Evolutionary conservation across 2,329 filamentous ascomycete genomes (phyloP), one percentile per base, ranked within the genome.

Genomic region (Purpureocillium lavendulum): DNA sequence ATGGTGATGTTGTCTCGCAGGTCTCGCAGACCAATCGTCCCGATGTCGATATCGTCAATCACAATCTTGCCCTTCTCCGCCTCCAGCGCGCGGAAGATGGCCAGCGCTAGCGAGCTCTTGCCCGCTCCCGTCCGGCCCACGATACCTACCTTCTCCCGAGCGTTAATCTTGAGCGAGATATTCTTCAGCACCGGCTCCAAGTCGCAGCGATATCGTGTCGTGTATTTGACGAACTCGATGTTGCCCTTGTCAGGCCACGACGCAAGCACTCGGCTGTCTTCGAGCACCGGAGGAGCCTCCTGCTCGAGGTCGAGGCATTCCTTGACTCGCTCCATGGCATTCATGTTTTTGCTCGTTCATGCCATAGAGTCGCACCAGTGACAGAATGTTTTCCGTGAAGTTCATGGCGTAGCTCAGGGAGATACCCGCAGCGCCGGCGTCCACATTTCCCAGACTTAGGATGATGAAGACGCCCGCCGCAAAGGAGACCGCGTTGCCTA

Each of bases 301-400:
- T 96, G 90, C 52, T 97, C 90, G 1, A 98, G 85, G 33, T 97
- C 87, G 29, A 97, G 75, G 56, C 97, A 98, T 59, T 98, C 92
- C 67, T 95, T 94, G 56, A 98, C 83, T 55, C 92, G 86, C 65
- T 98, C 92, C 36, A 97, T 89, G 3, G 90, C 90, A 64, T 98
- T 98, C 92, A 98, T 97, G 64, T 96, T 97, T n/a, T 63, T 98
- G 92, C 65, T 98, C 92, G 54, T 97, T 96, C 56, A 86, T 80
- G 1, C 89, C 84, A 59, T 98, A 98, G 12, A 96, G 73, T 35
- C 92, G 82, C 24, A 98, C 89, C 40, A 97, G 80, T 92, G 92
- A 98, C 15, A 98, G 67, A 7, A 98, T 84, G 49, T 95, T 97
- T 60, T 98, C 92, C 0, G 89, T 94, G 55, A 98, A 98, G 1